Evolutionary conservation across 2,329 filamentous ascomycete species (phyloP), one percentile per base, ranked within the genome.

Genomic region (Westerdykella sp.): DNA sequence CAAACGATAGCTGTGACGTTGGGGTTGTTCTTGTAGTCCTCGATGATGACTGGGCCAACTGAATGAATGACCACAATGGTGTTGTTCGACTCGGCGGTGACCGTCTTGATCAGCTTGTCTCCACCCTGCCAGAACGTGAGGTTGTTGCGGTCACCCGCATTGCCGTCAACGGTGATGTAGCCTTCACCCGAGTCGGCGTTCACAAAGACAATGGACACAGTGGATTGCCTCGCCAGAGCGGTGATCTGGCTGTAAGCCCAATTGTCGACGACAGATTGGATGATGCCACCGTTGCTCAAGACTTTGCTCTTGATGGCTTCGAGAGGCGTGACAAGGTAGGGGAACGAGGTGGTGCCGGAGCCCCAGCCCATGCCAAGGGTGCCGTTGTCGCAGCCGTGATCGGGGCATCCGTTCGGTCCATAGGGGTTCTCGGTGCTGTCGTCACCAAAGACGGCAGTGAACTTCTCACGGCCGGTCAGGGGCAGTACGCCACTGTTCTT

Each of bases 51-150:
- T 1, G 90, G 81, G 0, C 89, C 89, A 3, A 83, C 79, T 1
- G 85, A 88, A 72, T 97, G 91, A 46, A 97, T 84, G 44, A 96
- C 80, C 13, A 97, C 87, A 46, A 97, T 84, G 11, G 89, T 95
- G 75, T 96, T 95, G 71, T 84, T 81, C 74, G 84, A 90, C 48
- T 81, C 63, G 6, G 81, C 75, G 1, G 87, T 82, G 10, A 95
- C 87, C 38, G 85, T 88, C 67, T 85, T 78, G 68, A 97, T 85
- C 43, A 97, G 70, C 1, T 77, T 75, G 41, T 97, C 88, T 34
- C 87, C 90, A 45, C 82, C 77, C 47, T 83, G 76, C 91, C 91
- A 97, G 0, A 95, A 74, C 0, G 89, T 95, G 31, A 98, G 74
- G 69, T 98, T 96, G 59, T 90, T 89, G 41, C 93, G 84, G 66